Conservation (phyloP, 495 filamentous ascomycete species). For the Penicillium egyptiacum region DNA sequence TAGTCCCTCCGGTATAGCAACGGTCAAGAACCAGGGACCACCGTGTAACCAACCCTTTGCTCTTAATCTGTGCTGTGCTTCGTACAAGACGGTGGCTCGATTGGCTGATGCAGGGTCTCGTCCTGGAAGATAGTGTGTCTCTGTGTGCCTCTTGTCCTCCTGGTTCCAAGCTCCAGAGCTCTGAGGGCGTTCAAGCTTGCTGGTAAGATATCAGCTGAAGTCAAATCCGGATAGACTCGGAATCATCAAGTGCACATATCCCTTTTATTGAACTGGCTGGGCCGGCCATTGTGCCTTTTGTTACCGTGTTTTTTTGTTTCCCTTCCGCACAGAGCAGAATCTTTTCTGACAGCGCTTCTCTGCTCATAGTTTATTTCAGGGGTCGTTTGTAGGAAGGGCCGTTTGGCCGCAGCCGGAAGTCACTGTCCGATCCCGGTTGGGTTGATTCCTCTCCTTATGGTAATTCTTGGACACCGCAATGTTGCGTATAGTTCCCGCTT, state of each 20-base stretch:
- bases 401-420: constrained; percentile 26
- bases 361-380: constrained; percentile 5
- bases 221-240: constrained; percentile 18
- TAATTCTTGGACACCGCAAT: constrained; percentile 5
- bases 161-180: constrained; percentile 5
- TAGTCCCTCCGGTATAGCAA: constrained; percentile 21
- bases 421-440: constrained; percentile 18
- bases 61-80: constrained; percentile 5
- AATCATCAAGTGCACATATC: constrained; percentile 2
- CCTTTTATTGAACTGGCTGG: constrained; percentile 4
- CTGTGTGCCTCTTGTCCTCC: constrained; percentile 3
- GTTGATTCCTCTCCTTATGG: constrained; percentile 6
- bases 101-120: constrained; percentile 22
- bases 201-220: constrained; percentile 12
- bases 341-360: constrained; percentile 20
- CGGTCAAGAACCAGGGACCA: constrained; percentile 4
- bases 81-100: constrained; percentile 11
- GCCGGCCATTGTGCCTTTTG: constrained; percentile 9
- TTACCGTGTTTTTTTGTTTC: not conserved
- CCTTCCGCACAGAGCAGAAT: not conserved
- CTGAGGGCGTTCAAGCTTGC: constrained; percentile 17
- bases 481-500: constrained; percentile 5
- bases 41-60: constrained; percentile 23
- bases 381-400: constrained; percentile 19
- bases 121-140: constrained; percentile 2